Base-by-base conservation (phyloP, 768 basidiomycete genomes). In the Melanogaster broomeanus region DNA sequence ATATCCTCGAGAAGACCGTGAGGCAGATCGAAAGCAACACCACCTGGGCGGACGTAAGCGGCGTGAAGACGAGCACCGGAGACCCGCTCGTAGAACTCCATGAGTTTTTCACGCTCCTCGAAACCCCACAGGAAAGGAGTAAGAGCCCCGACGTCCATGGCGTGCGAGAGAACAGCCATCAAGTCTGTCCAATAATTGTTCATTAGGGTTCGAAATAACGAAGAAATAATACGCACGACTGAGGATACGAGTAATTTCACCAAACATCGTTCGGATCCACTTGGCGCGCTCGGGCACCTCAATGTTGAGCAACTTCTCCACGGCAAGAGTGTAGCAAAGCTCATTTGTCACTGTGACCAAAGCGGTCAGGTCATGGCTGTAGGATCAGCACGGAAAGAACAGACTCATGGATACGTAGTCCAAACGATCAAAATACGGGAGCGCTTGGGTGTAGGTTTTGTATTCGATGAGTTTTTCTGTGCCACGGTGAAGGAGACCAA, bases 121-220 rank as follows among this genome's bases (percentile, higher is more conserved):
- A 98, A 98, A 61, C 96, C 96, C 94, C 96, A 99, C 27, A 99
- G 78, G 86, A 98, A 99, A 33, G 96, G 96, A 2, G 96, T 99
- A 10, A 99, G 83, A 52, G 93, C 96, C 68, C 96, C 96, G 56
- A 99, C 96, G 64, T 99, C 93, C 90, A 93, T 94, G 46, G 90
- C 87, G 71, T 95, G 93, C 2, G 95, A 91, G 37, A 99, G 81
- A 53, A 98, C 80, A 54, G 96, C 96, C 96, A 99, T 99, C 53
- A 98, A 76, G 66, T 99, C 90, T 91, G 55, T 13, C 24, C 11
- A 37, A 4, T 43, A 3, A 21, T 7, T 45, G n/a, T 42, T 49
- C 25, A 55, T 31, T 15, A n/a, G 25, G 7, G 15, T 21, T 51
- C 16, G 9, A 55, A 55, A 30, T 25, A 27, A 43, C 15, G 6